Conservation (phyloP, 2,329 filamentous ascomycete genomes). For the Onygenales sp. region DNA sequence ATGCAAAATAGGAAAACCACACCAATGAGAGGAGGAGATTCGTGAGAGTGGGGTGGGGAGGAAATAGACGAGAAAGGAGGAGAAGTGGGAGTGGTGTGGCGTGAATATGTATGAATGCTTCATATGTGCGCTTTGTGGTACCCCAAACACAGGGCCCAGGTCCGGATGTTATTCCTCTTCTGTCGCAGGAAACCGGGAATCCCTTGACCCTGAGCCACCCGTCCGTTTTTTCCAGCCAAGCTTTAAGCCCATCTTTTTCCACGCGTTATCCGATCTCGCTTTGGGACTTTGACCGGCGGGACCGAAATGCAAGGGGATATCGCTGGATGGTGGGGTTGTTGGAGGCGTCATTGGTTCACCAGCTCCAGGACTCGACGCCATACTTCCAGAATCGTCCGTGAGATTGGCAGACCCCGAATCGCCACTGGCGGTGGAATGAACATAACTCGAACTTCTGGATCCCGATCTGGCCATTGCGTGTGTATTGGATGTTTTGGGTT, state of each 20-base stretch:
- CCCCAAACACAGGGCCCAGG: slow-evolving; percentile 1
- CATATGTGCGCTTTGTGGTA: background rate
- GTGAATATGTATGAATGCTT: background rate
- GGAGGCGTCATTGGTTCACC: slow-evolving; percentile 42
- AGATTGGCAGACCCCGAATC: slow-evolving; percentile 29
- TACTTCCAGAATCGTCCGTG: slow-evolving; percentile 38
- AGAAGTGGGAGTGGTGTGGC: background rate
- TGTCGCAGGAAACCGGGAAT: slow-evolving; percentile 16
- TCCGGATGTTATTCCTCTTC: slow-evolving; percentile 15
- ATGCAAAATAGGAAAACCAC: background rate
- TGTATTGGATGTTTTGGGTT: slow-evolving; percentile 23
- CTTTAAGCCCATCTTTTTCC: slow-evolving; percentile 46
- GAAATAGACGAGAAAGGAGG: background rate
- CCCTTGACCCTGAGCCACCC: slow-evolving; percentile 13
- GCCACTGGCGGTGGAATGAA: slow-evolving; percentile 25
- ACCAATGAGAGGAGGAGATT: background rate
- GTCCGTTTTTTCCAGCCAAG: slow-evolving; percentile 35
- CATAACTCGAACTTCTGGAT: slow-evolving; percentile 25
- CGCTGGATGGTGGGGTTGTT: slow-evolving; percentile 40
- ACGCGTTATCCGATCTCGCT: slow-evolving; percentile 37
- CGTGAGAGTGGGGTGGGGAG: background rate
- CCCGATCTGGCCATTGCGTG: slow-evolving; percentile 23
- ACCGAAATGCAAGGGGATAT: slow-evolving; percentile 18
- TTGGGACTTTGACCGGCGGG: slow-evolving; percentile 28
- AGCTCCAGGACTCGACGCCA: slow-evolving; percentile 30